These are phyloP conservation scores for Lumnitzera racemosa DNA, from an alignment of 345 rosid species.

Conservation along the genomic window DNA sequence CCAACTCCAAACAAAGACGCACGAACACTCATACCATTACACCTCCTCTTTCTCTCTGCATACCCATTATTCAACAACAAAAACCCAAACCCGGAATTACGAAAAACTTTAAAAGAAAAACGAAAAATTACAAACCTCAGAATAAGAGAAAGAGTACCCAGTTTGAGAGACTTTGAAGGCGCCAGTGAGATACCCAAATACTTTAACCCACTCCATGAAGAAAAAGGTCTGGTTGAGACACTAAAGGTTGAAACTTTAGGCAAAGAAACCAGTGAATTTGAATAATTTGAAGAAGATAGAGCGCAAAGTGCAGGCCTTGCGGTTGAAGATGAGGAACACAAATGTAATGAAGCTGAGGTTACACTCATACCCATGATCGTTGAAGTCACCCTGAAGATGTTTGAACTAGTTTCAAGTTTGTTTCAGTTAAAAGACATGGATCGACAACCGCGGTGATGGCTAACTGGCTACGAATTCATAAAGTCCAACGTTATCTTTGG, in stretches of 20 bases:
- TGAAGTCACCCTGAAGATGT: no score
- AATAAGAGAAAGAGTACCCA: slow-evolving; percentile 26
- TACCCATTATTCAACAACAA: slow-evolving; percentile 10
- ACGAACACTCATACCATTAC: slow-evolving; percentile 32
- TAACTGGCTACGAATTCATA: no score
- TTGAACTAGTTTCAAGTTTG: no score
- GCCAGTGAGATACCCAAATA: slow-evolving; percentile 53
- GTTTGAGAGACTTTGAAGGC: slow-evolving; percentile 30
- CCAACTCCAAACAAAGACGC: slow-evolving; percentile 97
- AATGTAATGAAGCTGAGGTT: no score
- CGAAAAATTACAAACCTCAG: not conserved
- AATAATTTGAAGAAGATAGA: slow-evolving; percentile 23
- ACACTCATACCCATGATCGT: no score
- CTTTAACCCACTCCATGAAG: slow-evolving; percentile 69
- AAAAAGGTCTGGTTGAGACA: slow-evolving; percentile 27
- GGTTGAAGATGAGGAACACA: no score
- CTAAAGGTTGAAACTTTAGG: slow-evolving; percentile 25
- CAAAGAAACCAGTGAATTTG: slow-evolving; percentile 17
- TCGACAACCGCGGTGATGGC: no score
- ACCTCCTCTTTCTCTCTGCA: slow-evolving; percentile 51
- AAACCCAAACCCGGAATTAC: not conserved
- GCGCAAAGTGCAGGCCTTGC: slow-evolving; percentile 5
- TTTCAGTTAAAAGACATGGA: no score
- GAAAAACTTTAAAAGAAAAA: not conserved
- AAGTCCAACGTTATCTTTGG: no score